phyloP scores from a whole-genome alignment of 768 basidiomycete species.

The Tephrocybe rancida region DNA sequence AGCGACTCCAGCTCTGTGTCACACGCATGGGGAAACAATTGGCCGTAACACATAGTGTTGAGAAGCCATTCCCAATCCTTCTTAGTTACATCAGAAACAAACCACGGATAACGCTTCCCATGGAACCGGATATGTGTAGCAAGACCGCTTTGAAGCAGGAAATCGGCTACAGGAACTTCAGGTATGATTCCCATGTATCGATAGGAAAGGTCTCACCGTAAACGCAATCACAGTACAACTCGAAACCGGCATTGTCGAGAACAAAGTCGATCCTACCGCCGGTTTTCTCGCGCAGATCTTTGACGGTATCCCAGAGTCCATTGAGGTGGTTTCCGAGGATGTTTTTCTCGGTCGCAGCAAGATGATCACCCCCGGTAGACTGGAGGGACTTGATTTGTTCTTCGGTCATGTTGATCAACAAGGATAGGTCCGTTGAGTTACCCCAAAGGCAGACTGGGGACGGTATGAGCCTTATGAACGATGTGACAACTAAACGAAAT shows the following conservation, averaged over 20 bases:
- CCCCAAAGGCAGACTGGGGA: slow-evolving; percentile 89
- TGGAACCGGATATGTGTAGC: slow-evolving; percentile 89
- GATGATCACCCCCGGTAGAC: slow-evolving; percentile 93
- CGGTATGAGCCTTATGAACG: slow-evolving; percentile 2
- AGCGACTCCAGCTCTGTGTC: slow-evolving; percentile 84
- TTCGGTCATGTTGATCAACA: slow-evolving; percentile 97
- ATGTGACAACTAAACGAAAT: neutral
- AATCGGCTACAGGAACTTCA: slow-evolving; percentile 66
- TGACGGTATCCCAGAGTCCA: slow-evolving; percentile 74
- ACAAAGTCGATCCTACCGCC: slow-evolving; percentile 81
- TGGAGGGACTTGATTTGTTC: slow-evolving; percentile 97
- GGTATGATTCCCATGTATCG: neutral
- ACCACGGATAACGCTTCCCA: slow-evolving; percentile 95
- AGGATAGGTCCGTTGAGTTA: slow-evolving; percentile 93
- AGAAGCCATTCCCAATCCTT: slow-evolving; percentile 95
- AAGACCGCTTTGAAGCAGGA: slow-evolving; percentile 87
- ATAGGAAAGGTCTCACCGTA: slow-evolving; percentile 57
- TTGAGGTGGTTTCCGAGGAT: slow-evolving; percentile 86
- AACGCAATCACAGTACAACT: slow-evolving; percentile 85
- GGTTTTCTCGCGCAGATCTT: slow-evolving; percentile 66
- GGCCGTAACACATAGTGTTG: slow-evolving; percentile 88
- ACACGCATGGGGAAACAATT: slow-evolving; percentile 83
- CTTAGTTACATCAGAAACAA: slow-evolving; percentile 89
- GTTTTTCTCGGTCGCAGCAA: slow-evolving; percentile 95
- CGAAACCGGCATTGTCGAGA: slow-evolving; percentile 88